Evolutionary conservation across 192 early-diverging fungal species (phyloP), one percentile per base, ranked within the genome.

Genomic region (Backusella tarrabulga): DNA sequence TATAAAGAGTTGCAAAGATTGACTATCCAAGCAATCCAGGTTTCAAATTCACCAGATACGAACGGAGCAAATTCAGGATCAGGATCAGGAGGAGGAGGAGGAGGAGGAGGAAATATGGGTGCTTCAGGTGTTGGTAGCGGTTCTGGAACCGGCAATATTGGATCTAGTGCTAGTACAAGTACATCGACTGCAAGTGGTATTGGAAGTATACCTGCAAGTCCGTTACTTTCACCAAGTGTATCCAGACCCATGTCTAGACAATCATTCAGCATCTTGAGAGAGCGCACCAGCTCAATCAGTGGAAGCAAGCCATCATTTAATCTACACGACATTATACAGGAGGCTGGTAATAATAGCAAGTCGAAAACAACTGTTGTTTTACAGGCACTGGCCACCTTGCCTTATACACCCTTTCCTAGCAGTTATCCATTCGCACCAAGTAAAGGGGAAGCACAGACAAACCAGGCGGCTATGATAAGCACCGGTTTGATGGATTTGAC

Each of bases 401-500:
- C 80, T 41, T 52, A 42, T 1, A 60, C 46, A 34, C 80, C 80
- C 3, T 82, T 82, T 72, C 76, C 80, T 6, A 40, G 36, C 7
- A 74, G 34, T 0, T 82, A 76, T 46, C 80, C 80, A 35, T 82
- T 78, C 19, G 71, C 74, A 35, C 42, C 77, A 17, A 40, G 32
- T 19, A 60, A 72, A 73, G 34, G 79, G 19, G 35, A 4, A 2
- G n/a, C 17, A n/a, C 29, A 34, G 17, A 68, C 67, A 36, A 35
- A 34, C 14, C 41, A 41, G 32, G n/a, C 71, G 11, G 73, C 76
- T n/a, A 77, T 80, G 50, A 71, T 83, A 29, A 77, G 79, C 0
- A 73, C 79, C 23, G 83, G 83, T 1, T 56, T 84, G 26, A 46
- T 76, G n/a, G 83, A 84, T 42, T 38, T 84, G 26, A 80, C 79